Base-by-base conservation (phyloP, 768 basidiomycete genomes). In the Mycena floridula region DNA sequence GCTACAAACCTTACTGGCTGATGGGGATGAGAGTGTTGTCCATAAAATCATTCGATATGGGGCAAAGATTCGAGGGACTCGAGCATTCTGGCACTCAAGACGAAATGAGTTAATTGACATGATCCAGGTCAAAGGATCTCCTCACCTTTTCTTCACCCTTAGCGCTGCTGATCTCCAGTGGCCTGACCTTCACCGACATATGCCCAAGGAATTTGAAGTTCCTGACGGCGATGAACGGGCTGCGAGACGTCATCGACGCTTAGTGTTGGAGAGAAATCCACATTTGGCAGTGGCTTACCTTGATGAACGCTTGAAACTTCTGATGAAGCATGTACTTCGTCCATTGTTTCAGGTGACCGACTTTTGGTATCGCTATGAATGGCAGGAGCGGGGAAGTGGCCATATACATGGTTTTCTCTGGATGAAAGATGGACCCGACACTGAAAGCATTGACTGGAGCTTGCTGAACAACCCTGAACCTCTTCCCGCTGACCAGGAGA, bases 341-440 rank as follows among this genome's bases (percentile, higher is more conserved):
- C 38, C 38, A 13, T 13, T 39, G 13, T 39, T 39, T 39, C n/a
- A 23, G 13, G 38, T 39, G 13, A 22, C n/a, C 3, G 16, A 39
- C 38, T 39, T n/a, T 8, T 39, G 9, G 38, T 39, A n/a, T 22
- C 15, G 38, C 13, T 15, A 39, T 22, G 9, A 39, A 21, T 39
- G 15, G n/a, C 38, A 39, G 38, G 38, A 39, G 5, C 15, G 38
- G 15, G 38, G 38, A 8, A 39, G 38, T 21, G 21, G 15, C 22
- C 38, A 39, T 39, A 21, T 15, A n/a, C 38, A 39, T 39, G 38
- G 38, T 39, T 22, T 39, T 13, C 38, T 39, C 22, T 39, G 38
- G 38, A 16, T 39, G 8, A 39, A 39, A 13, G 15, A 15, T 23
- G 38, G n/a, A n/a, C 38, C 38, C 9, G 22, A 39, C 22, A 15